phyloP scores from a whole-genome alignment of 2,329 filamentous ascomycete species.

The Fusarium sp. region DNA sequence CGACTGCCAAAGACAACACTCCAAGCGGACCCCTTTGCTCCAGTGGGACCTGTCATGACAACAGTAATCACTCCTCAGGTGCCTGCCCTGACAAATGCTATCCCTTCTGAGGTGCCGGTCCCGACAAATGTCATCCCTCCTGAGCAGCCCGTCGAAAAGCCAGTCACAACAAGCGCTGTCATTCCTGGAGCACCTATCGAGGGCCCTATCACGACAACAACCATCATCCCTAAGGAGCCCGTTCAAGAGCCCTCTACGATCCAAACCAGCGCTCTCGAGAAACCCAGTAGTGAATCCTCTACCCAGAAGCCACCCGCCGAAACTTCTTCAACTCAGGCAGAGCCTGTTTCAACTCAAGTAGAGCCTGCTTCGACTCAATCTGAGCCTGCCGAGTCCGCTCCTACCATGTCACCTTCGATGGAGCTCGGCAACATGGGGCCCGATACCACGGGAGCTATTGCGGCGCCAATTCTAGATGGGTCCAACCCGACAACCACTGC shows the following conservation, averaged over 20 bases:
- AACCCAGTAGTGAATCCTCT: neutral
- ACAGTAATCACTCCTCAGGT: slow-evolving; percentile 10
- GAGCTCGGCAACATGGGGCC: slow-evolving; percentile 44
- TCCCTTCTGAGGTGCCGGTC: neutral
- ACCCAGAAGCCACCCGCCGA: neutral
- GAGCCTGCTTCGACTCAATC: neutral
- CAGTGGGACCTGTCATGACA: slow-evolving; percentile 10
- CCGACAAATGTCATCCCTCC: slow-evolving; percentile 1
- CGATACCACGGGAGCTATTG: slow-evolving; percentile 24
- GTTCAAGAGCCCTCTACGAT: slow-evolving; percentile 3
- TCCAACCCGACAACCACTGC: slow-evolving; percentile 34
- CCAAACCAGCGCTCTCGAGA: neutral
- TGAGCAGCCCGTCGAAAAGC: neutral
- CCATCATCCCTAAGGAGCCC: neutral
- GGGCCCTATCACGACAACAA: neutral
- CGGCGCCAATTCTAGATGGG: slow-evolving; percentile 28
- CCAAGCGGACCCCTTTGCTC: slow-evolving; percentile 31
- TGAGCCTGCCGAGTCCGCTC: slow-evolving; percentile 6
- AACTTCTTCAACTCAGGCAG: slow-evolving; percentile 1
- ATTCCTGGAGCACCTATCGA: slow-evolving; percentile 8
- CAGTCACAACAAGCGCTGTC: neutral
- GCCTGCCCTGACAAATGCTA: neutral
- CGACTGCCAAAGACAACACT: slow-evolving; percentile 51
- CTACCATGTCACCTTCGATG: slow-evolving; percentile 32
- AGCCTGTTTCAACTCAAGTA: slow-evolving; percentile 1